Evolutionary conservation across 2,329 filamentous ascomycete genomes (phyloP).

Genomic region (Leptographium radiaticola): DNA sequence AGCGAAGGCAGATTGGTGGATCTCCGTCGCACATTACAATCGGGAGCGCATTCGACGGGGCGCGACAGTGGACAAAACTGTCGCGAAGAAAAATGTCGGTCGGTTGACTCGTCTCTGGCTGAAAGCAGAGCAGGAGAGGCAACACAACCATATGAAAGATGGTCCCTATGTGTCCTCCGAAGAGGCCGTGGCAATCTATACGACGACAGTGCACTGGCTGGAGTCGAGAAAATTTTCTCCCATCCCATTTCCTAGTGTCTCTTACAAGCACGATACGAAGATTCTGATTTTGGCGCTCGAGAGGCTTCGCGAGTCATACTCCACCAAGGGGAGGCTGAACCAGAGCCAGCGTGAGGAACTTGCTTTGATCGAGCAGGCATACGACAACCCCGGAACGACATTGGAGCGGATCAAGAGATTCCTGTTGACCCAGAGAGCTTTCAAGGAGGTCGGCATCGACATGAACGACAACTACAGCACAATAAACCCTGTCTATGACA

Average conservation of each 20-base stretch:
- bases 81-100: slow-evolving; percentile 97
- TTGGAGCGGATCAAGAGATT: slow-evolving; percentile 95
- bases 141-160: slow-evolving; percentile 99
- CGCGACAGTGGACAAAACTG: slow-evolving; percentile 96
- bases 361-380: slow-evolving; percentile 93
- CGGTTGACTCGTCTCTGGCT: slow-evolving; percentile 91
- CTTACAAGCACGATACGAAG: slow-evolving; percentile 99
- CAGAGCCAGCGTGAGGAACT: slow-evolving; percentile 96
- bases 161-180: slow-evolving; percentile 97
- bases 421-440: slow-evolving; percentile 88
- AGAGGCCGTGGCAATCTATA: slow-evolving; percentile 97
- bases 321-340: slow-evolving; percentile 90
- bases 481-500: slow-evolving; percentile 97
- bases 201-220: slow-evolving; percentile 95
- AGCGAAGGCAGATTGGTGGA: slow-evolving; percentile 99
- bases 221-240: slow-evolving; percentile 97
- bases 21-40: slow-evolving; percentile 97
- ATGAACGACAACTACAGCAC: slow-evolving; percentile 99
- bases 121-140: slow-evolving; percentile 94
- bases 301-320: slow-evolving; percentile 87
- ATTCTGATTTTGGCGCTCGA: slow-evolving; percentile 93
- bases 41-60: slow-evolving; percentile 91
- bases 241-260: slow-evolving; percentile 96
- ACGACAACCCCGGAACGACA: slow-evolving; percentile 93
- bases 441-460: slow-evolving; percentile 98